These are phyloP conservation scores for Schizothecium vesticola DNA, from an alignment of 495 filamentous ascomycete species.

Conservation along the genomic window DNA sequence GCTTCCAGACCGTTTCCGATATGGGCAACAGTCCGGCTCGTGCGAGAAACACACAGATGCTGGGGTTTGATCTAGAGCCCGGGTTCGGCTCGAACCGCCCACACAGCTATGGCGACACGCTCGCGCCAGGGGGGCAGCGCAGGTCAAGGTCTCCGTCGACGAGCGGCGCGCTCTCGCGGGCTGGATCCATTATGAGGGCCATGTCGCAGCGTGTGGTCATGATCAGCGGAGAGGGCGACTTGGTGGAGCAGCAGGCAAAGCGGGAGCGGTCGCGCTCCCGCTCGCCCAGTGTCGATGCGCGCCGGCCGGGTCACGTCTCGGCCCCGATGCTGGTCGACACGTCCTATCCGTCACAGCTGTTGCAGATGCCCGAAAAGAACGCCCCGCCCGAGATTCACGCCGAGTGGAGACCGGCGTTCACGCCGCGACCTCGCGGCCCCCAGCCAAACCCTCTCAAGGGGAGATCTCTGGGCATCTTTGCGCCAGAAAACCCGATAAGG, in stretches of 20 bases:
- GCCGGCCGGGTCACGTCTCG: constrained; percentile 28
- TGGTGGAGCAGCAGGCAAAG: constrained; percentile 68
- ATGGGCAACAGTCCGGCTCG: constrained; percentile 38
- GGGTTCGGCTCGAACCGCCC: constrained; percentile 37
- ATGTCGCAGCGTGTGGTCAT: constrained; percentile 98
- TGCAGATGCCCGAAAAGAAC: constrained; percentile 44
- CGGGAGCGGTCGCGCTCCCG: constrained; percentile 52
- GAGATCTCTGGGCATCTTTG: constrained; percentile 78
- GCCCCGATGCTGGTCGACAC: constrained; percentile 51
- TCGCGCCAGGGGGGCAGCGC: constrained; percentile 40
- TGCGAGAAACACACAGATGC: constrained; percentile 40
- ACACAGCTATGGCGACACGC: constrained; percentile 44
- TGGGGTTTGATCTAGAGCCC: constrained; percentile 49
- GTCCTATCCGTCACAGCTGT: constrained; percentile 42
- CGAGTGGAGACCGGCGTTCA: constrained; percentile 19
- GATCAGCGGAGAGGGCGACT: constrained; percentile 76
- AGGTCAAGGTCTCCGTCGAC: constrained; percentile 55
- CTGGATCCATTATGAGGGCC: constrained; percentile 88
- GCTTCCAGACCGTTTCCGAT: constrained; percentile 55
- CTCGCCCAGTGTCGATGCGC: constrained; percentile 40
- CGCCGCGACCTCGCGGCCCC: constrained; percentile 35
- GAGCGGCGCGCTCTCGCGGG: constrained; percentile 62
- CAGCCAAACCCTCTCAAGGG: constrained; percentile 80
- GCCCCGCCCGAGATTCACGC: constrained; percentile 33
- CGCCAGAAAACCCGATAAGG: constrained; percentile 69